These are phyloP conservation scores for Rhododendron vialii DNA, from an alignment of 148 eudicot genomes.

Conservation along the genomic window DNA sequence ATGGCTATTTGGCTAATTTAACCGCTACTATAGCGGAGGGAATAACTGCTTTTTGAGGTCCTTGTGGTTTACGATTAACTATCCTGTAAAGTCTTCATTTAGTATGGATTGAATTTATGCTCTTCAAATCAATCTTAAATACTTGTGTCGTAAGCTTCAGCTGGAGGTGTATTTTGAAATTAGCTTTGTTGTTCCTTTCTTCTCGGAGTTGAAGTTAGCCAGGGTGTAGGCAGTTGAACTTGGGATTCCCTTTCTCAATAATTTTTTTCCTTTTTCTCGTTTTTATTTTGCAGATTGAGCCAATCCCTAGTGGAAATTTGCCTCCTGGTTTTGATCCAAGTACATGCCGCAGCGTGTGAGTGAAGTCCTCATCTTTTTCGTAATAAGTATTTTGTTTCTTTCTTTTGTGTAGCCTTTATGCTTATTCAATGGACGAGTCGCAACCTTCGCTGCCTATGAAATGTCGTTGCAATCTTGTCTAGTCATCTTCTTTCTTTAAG, in stretches of 20 bases:
- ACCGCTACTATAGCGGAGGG: not conserved
- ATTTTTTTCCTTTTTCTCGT: slow-evolving; percentile 5
- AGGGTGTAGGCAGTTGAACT: not conserved
- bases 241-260: slow-evolving; percentile 6
- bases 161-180: not conserved
- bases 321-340: slow-evolving; percentile 98
- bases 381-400: not conserved
- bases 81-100: not conserved
- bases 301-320: slow-evolving; percentile 94
- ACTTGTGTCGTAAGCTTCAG: not conserved
- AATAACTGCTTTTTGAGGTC: not conserved
- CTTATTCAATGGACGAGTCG: not conserved
- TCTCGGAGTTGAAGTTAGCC: not conserved
- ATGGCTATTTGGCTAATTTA: not conserved
- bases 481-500: not conserved
- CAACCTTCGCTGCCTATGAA: not conserved
- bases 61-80: not conserved
- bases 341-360: slow-evolving; percentile 99
- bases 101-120: not conserved
- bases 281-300: slow-evolving; percentile 82
- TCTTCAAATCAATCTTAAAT: not conserved
- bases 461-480: slow-evolving; percentile 1
- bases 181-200: not conserved
- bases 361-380: slow-evolving; percentile 9
- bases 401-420: not conserved